Evolutionary conservation across 2,329 filamentous ascomycete species (phyloP), one percentile per base, ranked within the genome.

Genomic region (Aspergillus pseudotamarii): DNA sequence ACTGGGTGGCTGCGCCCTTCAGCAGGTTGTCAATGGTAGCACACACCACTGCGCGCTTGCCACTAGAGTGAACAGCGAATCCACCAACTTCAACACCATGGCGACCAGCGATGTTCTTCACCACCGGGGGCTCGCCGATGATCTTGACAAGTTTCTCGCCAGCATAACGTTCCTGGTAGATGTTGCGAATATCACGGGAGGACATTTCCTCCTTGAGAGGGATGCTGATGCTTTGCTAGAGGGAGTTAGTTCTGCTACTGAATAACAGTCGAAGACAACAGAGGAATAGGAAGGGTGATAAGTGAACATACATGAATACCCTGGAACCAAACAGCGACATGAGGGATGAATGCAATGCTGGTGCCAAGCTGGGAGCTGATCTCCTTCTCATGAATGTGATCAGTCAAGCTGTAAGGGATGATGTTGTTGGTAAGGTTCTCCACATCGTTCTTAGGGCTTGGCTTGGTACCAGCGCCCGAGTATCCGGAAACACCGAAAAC

Each of bases 321-420:
- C 75, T 96, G 91, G 86, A 98, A 98, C 94, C 93, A 98, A 16
- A 91, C 88, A n/a, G 93, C 92, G 28, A 97, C 94, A 78, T 98
- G 95, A 8, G 95, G 95, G 62, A 95, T 91, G 76, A 99, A 99
- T 6, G 89, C 91, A 12, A 96, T 89, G 21, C 86, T 81, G 16
- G 82, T 84, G 56, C 89, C 91, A 12, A 98, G 86, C 75, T 96
- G 93, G 58, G 82, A 76, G 74, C 89, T 90, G 67, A 98, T 95
- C 78, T 98, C 95, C 54, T 87, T 88, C 84, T 99, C 95, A 81
- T 98, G 95, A 66, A 98, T 92, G 81, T 98, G 95, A 70, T 93
- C 94, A 38, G 93, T 96, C 79, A 97, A 81, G 71, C 90, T 93
- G 83, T 97, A 98, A 0, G 94, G 90, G 60, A 97, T 91, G 64